Percentiles rank a stretch among this genome's conserved stretches.
Conservation (phyloP, 1,284 basidiomycete genomes). For the Fomitopsis schrenkii region DNA sequence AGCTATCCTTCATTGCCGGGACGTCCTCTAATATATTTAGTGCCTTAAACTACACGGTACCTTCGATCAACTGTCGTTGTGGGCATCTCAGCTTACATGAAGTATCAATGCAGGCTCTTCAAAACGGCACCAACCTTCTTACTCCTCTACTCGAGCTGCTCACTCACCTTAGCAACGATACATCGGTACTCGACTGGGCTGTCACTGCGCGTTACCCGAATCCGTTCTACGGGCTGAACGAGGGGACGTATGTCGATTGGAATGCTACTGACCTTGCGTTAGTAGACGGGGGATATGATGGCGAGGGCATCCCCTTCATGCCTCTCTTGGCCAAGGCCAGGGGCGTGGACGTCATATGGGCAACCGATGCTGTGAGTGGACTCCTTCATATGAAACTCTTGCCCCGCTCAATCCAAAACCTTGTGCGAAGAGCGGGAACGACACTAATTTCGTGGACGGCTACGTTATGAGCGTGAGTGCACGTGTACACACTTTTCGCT, state of each 20-base stretch:
- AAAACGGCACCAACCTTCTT: background rate
- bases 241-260: conserved; percentile 32
- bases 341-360: conserved; percentile 47
- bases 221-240: conserved; percentile 37
- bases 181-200: background rate
- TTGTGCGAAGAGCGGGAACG: conserved; percentile 23
- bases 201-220: conserved; percentile 30
- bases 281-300: conserved; percentile 40
- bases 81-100: background rate
- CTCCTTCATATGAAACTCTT: too few relatives aligned
- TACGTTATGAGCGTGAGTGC: conserved; percentile 37
- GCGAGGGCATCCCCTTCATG: conserved; percentile 44
- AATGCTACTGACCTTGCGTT: conserved; percentile 30
- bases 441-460: conserved; percentile 32
- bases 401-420: background rate
- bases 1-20: conserved; percentile 35
- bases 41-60: conserved; percentile 28
- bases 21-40: conserved; percentile 41
- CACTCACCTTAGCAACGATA: background rate
- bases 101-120: background rate
- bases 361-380: conserved; percentile 43
- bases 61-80: conserved; percentile 2
- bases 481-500: background rate
- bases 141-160: background rate
- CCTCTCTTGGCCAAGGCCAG: conserved; percentile 51